Conservation (phyloP, 352 stramenopile species). For the Globisporangium barbulae region DNA sequence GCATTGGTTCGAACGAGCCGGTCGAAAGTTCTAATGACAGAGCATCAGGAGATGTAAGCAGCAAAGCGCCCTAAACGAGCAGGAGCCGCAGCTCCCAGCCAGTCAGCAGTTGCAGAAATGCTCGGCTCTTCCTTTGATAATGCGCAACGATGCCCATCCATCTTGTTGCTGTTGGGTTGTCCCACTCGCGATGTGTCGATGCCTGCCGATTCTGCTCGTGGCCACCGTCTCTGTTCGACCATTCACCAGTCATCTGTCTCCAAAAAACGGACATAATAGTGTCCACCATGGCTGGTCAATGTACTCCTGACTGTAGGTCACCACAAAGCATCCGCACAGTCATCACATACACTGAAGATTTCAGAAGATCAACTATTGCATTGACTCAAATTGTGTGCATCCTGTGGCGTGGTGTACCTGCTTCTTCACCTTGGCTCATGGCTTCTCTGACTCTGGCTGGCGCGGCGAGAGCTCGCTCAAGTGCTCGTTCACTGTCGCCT, state of each 20-base stretch:
- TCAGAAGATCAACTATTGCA: no score
- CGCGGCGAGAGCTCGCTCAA: constrained; percentile 5
- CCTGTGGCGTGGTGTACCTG: background rate
- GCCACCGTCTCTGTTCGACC: background rate
- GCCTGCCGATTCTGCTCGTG: background rate
- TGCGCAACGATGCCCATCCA: background rate
- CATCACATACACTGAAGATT: no score
- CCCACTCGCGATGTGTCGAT: background rate
- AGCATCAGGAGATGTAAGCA: background rate
- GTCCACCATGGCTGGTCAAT: background rate
- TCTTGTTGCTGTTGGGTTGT: background rate
- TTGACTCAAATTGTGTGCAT: background rate
- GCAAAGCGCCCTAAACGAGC: background rate
- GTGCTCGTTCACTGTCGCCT: background rate
- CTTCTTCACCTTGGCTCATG: background rate
- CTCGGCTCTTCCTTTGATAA: background rate
- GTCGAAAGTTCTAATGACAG: background rate
- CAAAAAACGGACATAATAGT: background rate
- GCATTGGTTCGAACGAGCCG: background rate
- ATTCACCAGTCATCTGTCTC: background rate
- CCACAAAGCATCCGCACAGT: no score
- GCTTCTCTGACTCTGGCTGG: constrained; percentile 5
- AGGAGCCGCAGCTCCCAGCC: no score
- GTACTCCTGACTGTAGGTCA: background rate
- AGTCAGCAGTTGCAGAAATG: background rate